Percentiles rank a stretch among this genome's conserved stretches.
These are phyloP conservation scores for Fraxinus paxiana DNA, from an alignment of 305 asterid species.

Conservation along the genomic window DNA sequence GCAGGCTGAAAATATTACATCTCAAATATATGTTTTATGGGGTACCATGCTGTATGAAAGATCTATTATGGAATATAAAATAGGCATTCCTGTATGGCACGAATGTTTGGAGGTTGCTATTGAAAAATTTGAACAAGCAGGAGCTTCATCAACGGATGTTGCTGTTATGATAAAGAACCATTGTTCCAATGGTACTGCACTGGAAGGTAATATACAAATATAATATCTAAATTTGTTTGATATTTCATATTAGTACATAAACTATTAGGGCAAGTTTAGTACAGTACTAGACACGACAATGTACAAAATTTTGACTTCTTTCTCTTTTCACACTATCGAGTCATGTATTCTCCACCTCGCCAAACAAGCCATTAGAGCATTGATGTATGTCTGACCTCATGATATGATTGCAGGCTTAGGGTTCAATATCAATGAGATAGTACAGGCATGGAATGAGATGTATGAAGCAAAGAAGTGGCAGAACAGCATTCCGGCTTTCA, in stretches of 20 bases:
- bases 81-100: constrained; percentile 77
- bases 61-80: constrained; percentile 79
- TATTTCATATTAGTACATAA: neutral
- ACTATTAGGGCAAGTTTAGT: neutral
- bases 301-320: neutral
- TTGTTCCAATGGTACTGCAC: constrained; percentile 56
- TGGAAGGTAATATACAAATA: constrained; percentile 48
- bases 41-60: constrained; percentile 88
- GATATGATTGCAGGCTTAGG: constrained; percentile 58
- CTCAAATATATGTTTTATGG: constrained; percentile 78
- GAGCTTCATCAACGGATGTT: constrained; percentile 81
- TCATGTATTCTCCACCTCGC: neutral
- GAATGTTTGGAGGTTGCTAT: constrained; percentile 77
- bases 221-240: constrained; percentile 14
- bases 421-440: constrained; percentile 79
- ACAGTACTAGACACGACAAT: neutral
- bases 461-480: constrained; percentile 79
- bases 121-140: constrained; percentile 83
- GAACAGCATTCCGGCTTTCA: constrained; percentile 53
- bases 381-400: constrained; percentile 22
- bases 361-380: neutral
- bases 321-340: neutral
- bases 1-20: constrained; percentile 56
- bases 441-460: constrained; percentile 95
- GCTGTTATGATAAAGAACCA: constrained; percentile 85